phyloP scores from a whole-genome alignment of 495 filamentous ascomycete species.

The Aspergillus biplanus region DNA sequence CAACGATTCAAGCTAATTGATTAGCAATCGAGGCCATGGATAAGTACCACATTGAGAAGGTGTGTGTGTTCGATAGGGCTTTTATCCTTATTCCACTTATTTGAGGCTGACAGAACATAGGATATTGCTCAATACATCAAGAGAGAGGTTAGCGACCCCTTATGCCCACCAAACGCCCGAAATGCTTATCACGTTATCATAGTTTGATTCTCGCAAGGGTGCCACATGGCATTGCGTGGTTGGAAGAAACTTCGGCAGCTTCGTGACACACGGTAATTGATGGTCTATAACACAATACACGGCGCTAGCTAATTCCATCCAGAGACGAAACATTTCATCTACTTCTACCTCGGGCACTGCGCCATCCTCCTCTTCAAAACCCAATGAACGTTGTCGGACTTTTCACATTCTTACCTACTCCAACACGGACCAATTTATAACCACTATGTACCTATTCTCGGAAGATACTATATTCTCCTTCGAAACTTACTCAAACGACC shows the following conservation, averaged over 20 bases:
- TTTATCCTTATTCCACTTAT: too few species aligned
- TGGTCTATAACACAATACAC: neutral
- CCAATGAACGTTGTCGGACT: slow-evolving; percentile 58
- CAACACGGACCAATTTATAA: neutral
- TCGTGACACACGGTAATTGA: slow-evolving; percentile 89
- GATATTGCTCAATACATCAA: slow-evolving; percentile 98
- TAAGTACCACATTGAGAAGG: slow-evolving; percentile 93
- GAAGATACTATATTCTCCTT: slow-evolving; percentile 10
- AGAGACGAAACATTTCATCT: slow-evolving; percentile 99
- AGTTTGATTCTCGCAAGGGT: slow-evolving; percentile 91
- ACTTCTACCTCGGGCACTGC: slow-evolving; percentile 99
- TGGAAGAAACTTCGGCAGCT: slow-evolving; percentile 97
- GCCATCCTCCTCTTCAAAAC: slow-evolving; percentile 99
- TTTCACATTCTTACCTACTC: neutral
- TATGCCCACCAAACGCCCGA: slow-evolving; percentile 8
- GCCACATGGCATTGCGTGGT: slow-evolving; percentile 99
- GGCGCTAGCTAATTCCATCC: slow-evolving; percentile 23
- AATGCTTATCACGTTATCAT: slow-evolving; percentile 31
- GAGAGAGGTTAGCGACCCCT: slow-evolving; percentile 69
- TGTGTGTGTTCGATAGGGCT: slow-evolving; percentile 33
- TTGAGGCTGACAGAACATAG: slow-evolving; percentile 45
- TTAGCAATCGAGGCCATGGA: slow-evolving; percentile 91
- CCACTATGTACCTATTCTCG: slow-evolving; percentile 12
- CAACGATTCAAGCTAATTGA: slow-evolving; percentile 27
- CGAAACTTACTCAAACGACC: slow-evolving; percentile 3